phyloP scores from a whole-genome alignment of 768 basidiomycete species.

The Suillus lakei region DNA sequence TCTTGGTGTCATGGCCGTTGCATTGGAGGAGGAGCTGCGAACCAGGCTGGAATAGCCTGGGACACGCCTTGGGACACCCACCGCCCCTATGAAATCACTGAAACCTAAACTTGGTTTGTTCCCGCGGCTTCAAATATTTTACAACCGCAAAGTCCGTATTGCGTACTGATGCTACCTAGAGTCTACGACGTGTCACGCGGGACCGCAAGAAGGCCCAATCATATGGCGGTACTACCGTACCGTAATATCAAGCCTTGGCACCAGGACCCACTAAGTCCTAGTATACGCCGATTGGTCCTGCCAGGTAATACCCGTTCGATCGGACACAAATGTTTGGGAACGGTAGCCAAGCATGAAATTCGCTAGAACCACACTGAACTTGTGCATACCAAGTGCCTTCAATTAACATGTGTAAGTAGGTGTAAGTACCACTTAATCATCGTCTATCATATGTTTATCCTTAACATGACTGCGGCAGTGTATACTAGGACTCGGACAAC shows the following conservation, averaged over 20 bases:
- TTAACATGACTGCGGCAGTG: not conserved
- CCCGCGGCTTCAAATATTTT: not conserved
- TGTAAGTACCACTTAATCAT: not conserved
- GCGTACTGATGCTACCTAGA: too few relatives aligned
- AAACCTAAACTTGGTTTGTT: slow-evolving; percentile 4
- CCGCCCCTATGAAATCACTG: slow-evolving; percentile 1
- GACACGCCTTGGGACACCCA: not conserved
- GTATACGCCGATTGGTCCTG: not conserved
- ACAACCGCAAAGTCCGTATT: not conserved
- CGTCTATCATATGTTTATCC: not conserved
- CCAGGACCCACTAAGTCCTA: too few relatives aligned
- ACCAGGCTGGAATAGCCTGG: not conserved
- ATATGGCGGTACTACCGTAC: too few relatives aligned
- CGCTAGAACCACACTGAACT: not conserved
- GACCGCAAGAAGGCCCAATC: not conserved
- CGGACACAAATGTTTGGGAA: not conserved
- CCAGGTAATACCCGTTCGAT: not conserved
- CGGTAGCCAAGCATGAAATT: not conserved
- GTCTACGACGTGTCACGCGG: not conserved
- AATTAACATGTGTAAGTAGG: too few relatives aligned
- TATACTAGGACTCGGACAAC: too few relatives aligned
- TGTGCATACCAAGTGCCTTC: not conserved
- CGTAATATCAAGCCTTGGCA: too few relatives aligned
- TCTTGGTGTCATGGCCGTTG: slow-evolving; percentile 26
- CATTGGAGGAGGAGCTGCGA: slow-evolving; percentile 13